A percentile compares a stretch with the other conserved stretches of the same genome.
Evolutionary conservation across 331 rosid species (phyloP).

Genomic region (Erythrophleum ivorense): DNA sequence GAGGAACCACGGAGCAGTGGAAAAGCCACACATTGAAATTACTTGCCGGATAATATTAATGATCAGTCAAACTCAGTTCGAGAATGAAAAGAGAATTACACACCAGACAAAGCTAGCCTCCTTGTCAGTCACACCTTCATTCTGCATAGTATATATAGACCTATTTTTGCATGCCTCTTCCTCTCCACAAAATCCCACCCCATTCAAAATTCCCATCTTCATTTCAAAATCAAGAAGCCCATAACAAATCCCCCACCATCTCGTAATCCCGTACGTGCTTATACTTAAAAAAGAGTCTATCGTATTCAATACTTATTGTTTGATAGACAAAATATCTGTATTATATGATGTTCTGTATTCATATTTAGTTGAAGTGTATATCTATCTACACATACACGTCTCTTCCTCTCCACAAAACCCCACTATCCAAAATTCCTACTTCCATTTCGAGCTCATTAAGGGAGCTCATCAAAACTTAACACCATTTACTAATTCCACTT

Average conservation of each 20-base stretch:
- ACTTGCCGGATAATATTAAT: slow-evolving; percentile 60
- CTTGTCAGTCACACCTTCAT: slow-evolving; percentile 48
- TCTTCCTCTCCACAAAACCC: too few relatives aligned
- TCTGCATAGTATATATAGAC: slow-evolving; percentile 24
- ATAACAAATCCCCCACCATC: too few relatives aligned
- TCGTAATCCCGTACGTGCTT: too few relatives aligned
- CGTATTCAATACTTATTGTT: not conserved
- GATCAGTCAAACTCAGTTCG: slow-evolving; percentile 68
- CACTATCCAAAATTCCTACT: too few relatives aligned
- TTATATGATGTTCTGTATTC: not conserved
- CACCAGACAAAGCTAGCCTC: slow-evolving; percentile 54
- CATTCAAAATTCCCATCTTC: not conserved
- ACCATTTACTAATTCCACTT: too few relatives aligned
- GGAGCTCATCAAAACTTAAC: too few relatives aligned
- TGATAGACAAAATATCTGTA: not conserved
- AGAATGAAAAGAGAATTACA: slow-evolving; percentile 50
- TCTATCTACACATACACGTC: too few relatives aligned
- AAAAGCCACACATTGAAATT: slow-evolving; percentile 64
- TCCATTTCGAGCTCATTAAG: too few relatives aligned
- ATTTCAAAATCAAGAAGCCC: not conserved
- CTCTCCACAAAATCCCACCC: not conserved
- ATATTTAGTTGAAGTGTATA: not conserved
- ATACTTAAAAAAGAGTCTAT: too few relatives aligned
- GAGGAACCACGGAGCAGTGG: slow-evolving; percentile 83
- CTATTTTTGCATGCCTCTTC: slow-evolving; percentile 1